Evolutionary conservation across 2,329 filamentous ascomycete genomes (phyloP).

Genomic region (Teratosphaeria destructans): DNA sequence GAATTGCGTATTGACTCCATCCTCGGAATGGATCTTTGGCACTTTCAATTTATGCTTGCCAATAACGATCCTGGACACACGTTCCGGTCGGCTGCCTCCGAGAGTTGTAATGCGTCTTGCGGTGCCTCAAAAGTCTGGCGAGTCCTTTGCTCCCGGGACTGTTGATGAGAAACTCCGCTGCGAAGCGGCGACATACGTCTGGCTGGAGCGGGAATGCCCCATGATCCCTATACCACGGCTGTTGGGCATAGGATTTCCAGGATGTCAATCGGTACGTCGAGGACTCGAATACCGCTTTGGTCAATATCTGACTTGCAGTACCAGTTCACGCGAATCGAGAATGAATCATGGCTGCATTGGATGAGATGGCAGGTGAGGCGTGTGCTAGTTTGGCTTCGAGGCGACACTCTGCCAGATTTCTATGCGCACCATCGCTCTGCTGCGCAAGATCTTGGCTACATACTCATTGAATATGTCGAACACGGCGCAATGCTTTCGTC

Average conservation of each 20-base stretch:
- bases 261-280: background rate
- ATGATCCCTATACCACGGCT: constrained; percentile 26
- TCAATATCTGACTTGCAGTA: background rate
- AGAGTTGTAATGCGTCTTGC: constrained; percentile 7
- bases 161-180: constrained; percentile 34
- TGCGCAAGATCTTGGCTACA: background rate
- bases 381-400: background rate
- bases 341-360: background rate
- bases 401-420: background rate
- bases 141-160: constrained; percentile 28
- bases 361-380: background rate
- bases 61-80: background rate
- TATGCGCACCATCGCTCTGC: background rate
- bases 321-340: background rate
- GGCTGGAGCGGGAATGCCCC: constrained; percentile 30
- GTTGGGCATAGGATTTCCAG: constrained; percentile 6
- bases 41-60: background rate
- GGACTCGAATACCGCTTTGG: background rate
- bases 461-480: background rate
- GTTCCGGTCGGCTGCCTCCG: background rate
- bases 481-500: background rate
- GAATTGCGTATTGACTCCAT: background rate
- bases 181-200: constrained; percentile 32
- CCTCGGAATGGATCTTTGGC: background rate
- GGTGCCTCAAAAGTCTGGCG: constrained; percentile 23